Conservation (phyloP, 1,284 basidiomycete genomes). For the Apiotrichum siamense region DNA sequence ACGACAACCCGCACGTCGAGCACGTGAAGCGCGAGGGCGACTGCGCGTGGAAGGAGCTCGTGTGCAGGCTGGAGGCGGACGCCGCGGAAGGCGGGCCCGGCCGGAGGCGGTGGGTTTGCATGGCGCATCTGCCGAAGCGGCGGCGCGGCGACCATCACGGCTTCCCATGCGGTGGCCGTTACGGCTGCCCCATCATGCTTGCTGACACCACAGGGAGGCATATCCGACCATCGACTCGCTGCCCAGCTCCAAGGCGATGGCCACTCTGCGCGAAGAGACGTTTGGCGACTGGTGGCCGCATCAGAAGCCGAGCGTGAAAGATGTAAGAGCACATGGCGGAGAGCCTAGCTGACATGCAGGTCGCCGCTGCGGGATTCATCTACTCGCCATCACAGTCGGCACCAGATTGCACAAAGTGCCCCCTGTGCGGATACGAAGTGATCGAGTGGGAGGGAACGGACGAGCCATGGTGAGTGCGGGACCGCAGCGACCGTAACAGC, state of each 20-base stretch:
- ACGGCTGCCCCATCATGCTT: background rate
- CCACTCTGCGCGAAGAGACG: slow-evolving; percentile 62
- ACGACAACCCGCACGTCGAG: slow-evolving; percentile 73
- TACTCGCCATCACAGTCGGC: slow-evolving; percentile 61
- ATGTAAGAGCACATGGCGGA: slow-evolving; percentile 49
- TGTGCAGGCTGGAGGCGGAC: slow-evolving; percentile 57
- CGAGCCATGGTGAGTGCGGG: slow-evolving; percentile 57
- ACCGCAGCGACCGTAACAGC: too few species aligned
- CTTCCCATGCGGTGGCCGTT: background rate
- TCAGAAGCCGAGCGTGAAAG: slow-evolving; percentile 62
- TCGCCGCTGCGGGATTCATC: slow-evolving; percentile 76
- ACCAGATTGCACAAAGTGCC: slow-evolving; percentile 64
- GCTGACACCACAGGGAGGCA: slow-evolving; percentile 49
- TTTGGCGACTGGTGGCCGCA: slow-evolving; percentile 69
- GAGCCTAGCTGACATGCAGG: slow-evolving; percentile 50
- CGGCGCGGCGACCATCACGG: too few species aligned
- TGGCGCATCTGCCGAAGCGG: too few species aligned
- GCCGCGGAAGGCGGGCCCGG: slow-evolving; percentile 15
- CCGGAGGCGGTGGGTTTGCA: slow-evolving; percentile 5
- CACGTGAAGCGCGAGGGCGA: slow-evolving; percentile 60
- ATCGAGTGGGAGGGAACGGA: slow-evolving; percentile 74
- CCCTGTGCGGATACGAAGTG: slow-evolving; percentile 67
- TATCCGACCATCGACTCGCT: slow-evolving; percentile 57
- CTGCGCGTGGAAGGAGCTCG: slow-evolving; percentile 69
- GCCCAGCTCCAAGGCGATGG: slow-evolving; percentile 62